These are phyloP conservation scores for Massariosphaeria phaeospora DNA, from an alignment of 495 filamentous ascomycete genomes.

Conservation along the genomic window DNA sequence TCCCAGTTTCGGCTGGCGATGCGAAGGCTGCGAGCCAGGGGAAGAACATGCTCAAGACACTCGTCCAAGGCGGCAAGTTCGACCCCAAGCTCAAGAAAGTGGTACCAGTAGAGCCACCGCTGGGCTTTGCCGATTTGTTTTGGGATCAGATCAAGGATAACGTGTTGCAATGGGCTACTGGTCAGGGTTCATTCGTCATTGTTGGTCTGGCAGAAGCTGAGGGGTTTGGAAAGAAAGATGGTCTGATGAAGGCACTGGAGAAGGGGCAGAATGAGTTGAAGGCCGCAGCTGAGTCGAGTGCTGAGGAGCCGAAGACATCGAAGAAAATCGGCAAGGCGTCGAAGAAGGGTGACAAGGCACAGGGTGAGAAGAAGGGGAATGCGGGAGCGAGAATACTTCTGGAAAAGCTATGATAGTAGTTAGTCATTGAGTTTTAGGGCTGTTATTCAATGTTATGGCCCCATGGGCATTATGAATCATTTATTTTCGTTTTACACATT, in stretches of 20 bases:
- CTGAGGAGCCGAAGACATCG: slow-evolving; percentile 18
- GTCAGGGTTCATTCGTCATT: slow-evolving; percentile 74
- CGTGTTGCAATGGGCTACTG: slow-evolving; percentile 79
- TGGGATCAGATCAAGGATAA: slow-evolving; percentile 71
- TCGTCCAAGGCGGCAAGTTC: slow-evolving; percentile 81
- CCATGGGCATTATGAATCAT: too few relatives aligned
- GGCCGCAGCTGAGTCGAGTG: slow-evolving; percentile 40
- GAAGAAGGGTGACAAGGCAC: slow-evolving; percentile 37
- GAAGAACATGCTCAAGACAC: slow-evolving; percentile 71
- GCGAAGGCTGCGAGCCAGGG: slow-evolving; percentile 44
- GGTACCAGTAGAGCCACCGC: slow-evolving; percentile 61
- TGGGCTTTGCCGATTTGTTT: slow-evolving; percentile 72
- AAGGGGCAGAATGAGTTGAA: slow-evolving; percentile 52
- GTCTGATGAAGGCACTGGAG: slow-evolving; percentile 61
- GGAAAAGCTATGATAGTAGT: slow-evolving; percentile 38
- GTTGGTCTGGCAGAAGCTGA: slow-evolving; percentile 73
- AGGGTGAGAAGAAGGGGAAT: slow-evolving; percentile 45
- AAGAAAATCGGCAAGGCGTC: slow-evolving; percentile 40
- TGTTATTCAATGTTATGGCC: too few relatives aligned
- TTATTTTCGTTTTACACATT: too few relatives aligned
- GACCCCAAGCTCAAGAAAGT: slow-evolving; percentile 64
- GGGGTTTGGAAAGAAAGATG: slow-evolving; percentile 62
- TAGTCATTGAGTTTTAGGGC: too few relatives aligned
- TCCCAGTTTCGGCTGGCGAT: neutral
- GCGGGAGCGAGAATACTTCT: slow-evolving; percentile 52